Evolutionary conservation across 2,329 filamentous ascomycete genomes (phyloP), one percentile per base, ranked within the genome.

Genomic region (Cyclaneusma minus): DNA sequence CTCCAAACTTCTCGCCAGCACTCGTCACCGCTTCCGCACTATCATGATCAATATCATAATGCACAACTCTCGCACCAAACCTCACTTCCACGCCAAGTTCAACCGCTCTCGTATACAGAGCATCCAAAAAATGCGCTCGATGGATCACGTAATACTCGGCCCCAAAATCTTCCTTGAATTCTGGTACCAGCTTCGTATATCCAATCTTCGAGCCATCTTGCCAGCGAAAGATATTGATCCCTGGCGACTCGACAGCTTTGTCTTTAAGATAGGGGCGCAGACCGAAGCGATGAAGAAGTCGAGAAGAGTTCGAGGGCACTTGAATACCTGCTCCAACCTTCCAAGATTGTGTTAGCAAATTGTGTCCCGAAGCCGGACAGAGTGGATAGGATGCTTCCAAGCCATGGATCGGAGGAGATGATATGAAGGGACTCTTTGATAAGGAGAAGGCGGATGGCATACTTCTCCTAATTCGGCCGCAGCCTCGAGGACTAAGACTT

Each of bases 321-420:
- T 55, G 51, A 16, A 56, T 54, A 3, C 51, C 53, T 2, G 52
- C 52, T 3, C 53, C 52, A 8, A 54, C 41, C 42, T 50, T n/a
- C n/a, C n/a, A n/a, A 18, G 15, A 16, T 13, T 7, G 7, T 15
- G 16, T 24, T 17, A 30, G 23, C 15, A 14, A 6, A 24, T 21
- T 16, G 25, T 13, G n/a, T n/a, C n/a, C n/a, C n/a, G n/a, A n/a
- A n/a, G n/a, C 8, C n/a, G 24, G n/a, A 10, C 19, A 15, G 16
- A 22, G 5, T 16, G 17, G 12, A 21, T 27, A 6, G 17, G 25
- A 7, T 9, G 7, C 4, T 23, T 21, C n/a, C n/a, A n/a, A n/a
- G n/a, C n/a, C n/a, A n/a, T n/a, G n/a, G n/a, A n/a, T n/a, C n/a
- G n/a, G 8, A 23, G 20, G 3, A 13, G 29, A 9, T 24, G 25